Evolutionary conservation across 441 rosid genomes (phyloP).

Genomic region (Populus hybrid): DNA sequence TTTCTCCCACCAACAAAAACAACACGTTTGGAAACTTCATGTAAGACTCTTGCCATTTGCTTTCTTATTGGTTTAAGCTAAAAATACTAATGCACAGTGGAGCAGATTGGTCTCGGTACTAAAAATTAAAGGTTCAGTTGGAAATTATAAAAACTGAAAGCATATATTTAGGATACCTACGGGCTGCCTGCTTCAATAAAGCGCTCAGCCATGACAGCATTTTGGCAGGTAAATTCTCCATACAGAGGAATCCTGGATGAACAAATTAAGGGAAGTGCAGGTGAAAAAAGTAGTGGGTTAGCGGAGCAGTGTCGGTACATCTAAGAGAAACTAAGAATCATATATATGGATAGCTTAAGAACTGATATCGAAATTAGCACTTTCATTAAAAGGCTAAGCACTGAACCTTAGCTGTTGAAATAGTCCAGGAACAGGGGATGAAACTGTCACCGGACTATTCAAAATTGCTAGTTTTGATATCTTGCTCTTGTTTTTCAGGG

Average conservation of each 20-base stretch:
- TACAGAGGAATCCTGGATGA: slow-evolving; percentile 64
- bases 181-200: slow-evolving; percentile 99
- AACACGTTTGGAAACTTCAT: not conserved
- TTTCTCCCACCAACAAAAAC: too few species aligned
- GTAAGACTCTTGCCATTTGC: not conserved
- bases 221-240: slow-evolving; percentile 92
- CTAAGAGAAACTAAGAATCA: not conserved
- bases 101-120: not conserved
- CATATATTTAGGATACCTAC: slow-evolving; percentile 73
- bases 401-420: slow-evolving; percentile 73
- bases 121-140: not conserved
- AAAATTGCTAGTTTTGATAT: slow-evolving; percentile 65
- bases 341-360: not conserved
- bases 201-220: slow-evolving; percentile 86
- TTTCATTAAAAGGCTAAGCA: not conserved
- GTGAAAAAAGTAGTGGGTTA: too few species aligned
- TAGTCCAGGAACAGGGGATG: slow-evolving; percentile 82
- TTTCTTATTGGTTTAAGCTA: too few species aligned
- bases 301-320: not conserved
- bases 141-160: slow-evolving; percentile 1
- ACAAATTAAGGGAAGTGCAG: not conserved
- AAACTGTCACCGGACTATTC: slow-evolving; percentile 72
- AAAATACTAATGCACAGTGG: not conserved
- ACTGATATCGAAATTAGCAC: not conserved
- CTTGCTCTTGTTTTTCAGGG: slow-evolving; percentile 67